Evolutionary conservation across 2,329 filamentous ascomycete genomes (phyloP).

Genomic region (Lecanicillium sp.): DNA sequence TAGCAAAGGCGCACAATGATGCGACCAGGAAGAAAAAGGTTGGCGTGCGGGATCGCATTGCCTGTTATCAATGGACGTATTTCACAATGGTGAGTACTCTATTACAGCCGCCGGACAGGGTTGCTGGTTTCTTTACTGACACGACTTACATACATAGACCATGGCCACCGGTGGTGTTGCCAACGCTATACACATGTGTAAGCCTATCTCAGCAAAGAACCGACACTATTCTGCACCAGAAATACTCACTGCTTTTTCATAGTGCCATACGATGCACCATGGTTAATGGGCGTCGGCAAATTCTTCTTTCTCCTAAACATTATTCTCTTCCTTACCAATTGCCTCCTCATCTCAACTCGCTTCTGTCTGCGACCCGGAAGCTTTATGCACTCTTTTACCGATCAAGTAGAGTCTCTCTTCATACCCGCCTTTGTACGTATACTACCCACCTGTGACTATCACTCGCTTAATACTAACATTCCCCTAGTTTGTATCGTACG

Average conservation of each 20-base stretch:
- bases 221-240: not conserved
- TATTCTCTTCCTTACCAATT: slow-evolving; percentile 53
- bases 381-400: slow-evolving; percentile 62
- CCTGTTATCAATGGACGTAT: slow-evolving; percentile 62
- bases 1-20: slow-evolving; percentile 21
- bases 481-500: slow-evolving; percentile 35
- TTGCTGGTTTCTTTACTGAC: no score
- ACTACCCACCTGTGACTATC: not conserved
- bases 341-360: slow-evolving; percentile 54
- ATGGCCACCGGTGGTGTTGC: slow-evolving; percentile 49
- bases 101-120: no score
- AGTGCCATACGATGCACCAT: slow-evolving; percentile 46
- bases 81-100: slow-evolving; percentile 53
- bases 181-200: slow-evolving; percentile 47
- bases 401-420: slow-evolving; percentile 73
- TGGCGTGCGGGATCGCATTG: slow-evolving; percentile 40
- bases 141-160: no score
- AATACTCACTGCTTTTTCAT: slow-evolving; percentile 11
- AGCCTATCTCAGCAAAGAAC: slow-evolving; percentile 11
- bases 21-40: slow-evolving; percentile 21
- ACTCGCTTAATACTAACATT: no score
- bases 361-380: slow-evolving; percentile 64
- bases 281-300: slow-evolving; percentile 50
- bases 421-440: slow-evolving; percentile 55
- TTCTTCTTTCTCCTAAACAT: slow-evolving; percentile 57